Base-by-base conservation (phyloP, 495 filamentous ascomycete species). In the Recurvomyces mirabilis region DNA sequence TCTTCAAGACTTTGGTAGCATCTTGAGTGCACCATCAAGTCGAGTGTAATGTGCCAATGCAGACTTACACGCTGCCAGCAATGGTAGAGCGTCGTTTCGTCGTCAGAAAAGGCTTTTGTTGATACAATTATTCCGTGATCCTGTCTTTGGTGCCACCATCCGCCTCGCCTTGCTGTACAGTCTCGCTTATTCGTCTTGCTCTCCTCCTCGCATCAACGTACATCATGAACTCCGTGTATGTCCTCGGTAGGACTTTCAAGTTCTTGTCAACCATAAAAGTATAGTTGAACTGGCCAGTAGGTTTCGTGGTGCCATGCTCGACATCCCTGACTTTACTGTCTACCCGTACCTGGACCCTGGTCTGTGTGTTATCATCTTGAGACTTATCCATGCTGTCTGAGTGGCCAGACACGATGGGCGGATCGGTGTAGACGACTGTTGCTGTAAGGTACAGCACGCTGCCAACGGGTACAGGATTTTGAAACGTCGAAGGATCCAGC, bases 211-310 rank as follows among this genome's bases (percentile, higher is more conserved):
- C 80, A 65, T 88, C 82, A 17, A 83, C 66, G 67, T 79, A 88
- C 59, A 83, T 72, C 82, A 87, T 87, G 52, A 78, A 85, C 59
- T 88, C 79, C 11, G 71, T 67, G 55, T 87, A 88, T 0, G 71
- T 78, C 56, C 78, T 67, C 17, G 85, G 85, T 68, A 88, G 76
- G 21, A 89, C 76, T 53, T 79, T 70, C 23, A 89, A 65, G 55
- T 83, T 72, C 57, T 70, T 78, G 30, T 78, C 73, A 17, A 89
- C 84, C 24, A 75, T 66, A 60, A 89, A 89, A 0, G 84, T 89
- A 55, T 93, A 89, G 48, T 88, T 84, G 59, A 93, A 89, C 56
- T 81, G 77, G 1, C 85, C 85, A 1, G 84, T 87, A 20, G 80
- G 74, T 59, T 81, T 85, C 51, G 73, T 74, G 41, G 70, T 71